Base-by-base conservation (phyloP, 2,329 filamentous ascomycete genomes). In the Arthrobotrys conoides region DNA sequence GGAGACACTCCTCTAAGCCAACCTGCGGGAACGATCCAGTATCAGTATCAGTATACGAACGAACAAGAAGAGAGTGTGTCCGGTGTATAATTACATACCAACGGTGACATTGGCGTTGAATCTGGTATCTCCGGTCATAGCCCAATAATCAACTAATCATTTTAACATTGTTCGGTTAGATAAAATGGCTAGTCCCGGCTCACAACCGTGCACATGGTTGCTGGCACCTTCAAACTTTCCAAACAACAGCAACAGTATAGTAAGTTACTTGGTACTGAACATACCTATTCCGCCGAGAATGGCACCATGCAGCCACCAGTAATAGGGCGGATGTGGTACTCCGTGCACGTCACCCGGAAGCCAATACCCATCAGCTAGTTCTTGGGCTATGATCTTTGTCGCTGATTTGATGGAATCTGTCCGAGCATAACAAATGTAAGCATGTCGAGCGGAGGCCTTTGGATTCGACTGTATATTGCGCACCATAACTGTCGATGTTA, bases 131-230 rank as follows among this genome's bases (percentile, higher is more conserved):
- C 90, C 90, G 0, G 92, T 95, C 83, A 93, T 92, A 83, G 91
- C 92, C 92, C 93, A 96, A 84, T 96, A 96, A 82, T 96, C 92
- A 68, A 96, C 87, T 76, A 24, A 24, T 27, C 18, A 16, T n/a
- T 57, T 44, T 14, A 12, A 38, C 5, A 30, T 53, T 16, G 3
- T 22, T 20, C 53, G 53, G 27, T 59, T 59, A 59, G 53, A 36
- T 57, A n/a, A 36, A 14, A 12, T 33, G 18, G 20, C 20, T 44
- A 18, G 14, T 44, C 14, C 18, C 41, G 14, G 16, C 14, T 3
- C 14, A 16, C 41, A 5, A 16, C 18, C 20, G 24, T 5, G 24
- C 2, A 18, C 46, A 9, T 49, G 46, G 14, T 49, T 30, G 24
- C 22, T 27, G 33, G 22, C 12, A 6, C 16, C 24, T 18, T 33